Evolutionary conservation across 257 asterid genomes (phyloP).

Genomic region (Solanum stenotomum): DNA sequence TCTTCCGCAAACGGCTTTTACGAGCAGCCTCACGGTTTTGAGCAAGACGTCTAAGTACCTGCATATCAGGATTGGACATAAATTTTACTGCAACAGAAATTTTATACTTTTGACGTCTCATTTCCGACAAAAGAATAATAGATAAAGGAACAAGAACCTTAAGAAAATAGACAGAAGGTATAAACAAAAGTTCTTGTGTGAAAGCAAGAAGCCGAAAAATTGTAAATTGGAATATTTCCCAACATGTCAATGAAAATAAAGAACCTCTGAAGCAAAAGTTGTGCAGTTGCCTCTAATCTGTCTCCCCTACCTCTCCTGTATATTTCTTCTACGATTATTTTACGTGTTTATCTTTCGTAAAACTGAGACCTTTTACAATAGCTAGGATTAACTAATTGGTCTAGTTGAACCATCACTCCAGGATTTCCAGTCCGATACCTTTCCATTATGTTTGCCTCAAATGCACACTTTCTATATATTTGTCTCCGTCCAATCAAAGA

Average conservation of each 20-base stretch:
- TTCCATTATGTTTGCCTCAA: not conserved
- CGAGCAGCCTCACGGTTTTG: constrained; percentile 99
- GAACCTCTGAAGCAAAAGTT: not conserved
- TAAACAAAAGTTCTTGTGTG: not conserved
- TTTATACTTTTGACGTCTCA: not conserved
- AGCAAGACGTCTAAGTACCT: constrained; percentile 90
- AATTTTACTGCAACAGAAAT: not conserved
- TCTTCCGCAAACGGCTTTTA: constrained; percentile 80
- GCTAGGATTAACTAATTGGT: not conserved
- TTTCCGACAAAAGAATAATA: not conserved
- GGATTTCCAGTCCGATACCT: not conserved
- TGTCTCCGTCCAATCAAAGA: not conserved
- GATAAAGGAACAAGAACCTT: not conserved
- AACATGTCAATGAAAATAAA: not conserved
- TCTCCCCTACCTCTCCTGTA: not conserved
- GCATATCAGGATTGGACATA: not conserved
- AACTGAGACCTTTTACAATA: not conserved
- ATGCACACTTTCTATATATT: not conserved
- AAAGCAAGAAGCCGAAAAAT: not conserved
- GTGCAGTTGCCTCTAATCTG: not conserved
- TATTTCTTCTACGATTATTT: not conserved
- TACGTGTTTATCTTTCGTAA: not conserved
- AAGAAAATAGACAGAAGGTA: not conserved
- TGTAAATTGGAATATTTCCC: not conserved
- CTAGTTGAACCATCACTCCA: not conserved